These are phyloP conservation scores for Zygosaccharomyces sapae DNA, from an alignment of 1,139 yeast genomes.

Conservation along the genomic window DNA sequence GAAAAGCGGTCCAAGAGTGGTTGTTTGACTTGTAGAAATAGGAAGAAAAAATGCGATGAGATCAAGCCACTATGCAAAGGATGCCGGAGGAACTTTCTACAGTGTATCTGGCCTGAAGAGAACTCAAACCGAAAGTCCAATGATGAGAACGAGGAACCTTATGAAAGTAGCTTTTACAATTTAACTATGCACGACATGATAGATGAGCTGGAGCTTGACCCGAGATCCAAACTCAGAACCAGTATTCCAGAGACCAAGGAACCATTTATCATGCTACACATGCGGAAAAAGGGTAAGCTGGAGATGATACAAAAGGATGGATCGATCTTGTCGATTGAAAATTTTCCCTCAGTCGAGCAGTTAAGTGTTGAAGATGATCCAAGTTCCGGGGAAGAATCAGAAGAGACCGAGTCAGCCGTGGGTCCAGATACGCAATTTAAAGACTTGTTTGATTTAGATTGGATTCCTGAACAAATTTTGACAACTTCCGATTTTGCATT, in stretches of 20 bases:
- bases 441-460: conserved; percentile 13
- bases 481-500: conserved; percentile 6
- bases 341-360: conserved; percentile 10
- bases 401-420: background rate
- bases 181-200: conserved; percentile 15
- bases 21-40: conserved; percentile 46
- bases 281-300: conserved; percentile 2
- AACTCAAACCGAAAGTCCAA: background rate
- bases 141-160: conserved; percentile 28
- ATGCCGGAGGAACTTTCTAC: conserved; percentile 40
- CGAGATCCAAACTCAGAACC: background rate
- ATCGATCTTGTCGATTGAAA: background rate
- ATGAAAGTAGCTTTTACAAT: conserved; percentile 29
- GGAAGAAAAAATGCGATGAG: conserved; percentile 52
- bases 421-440: background rate
- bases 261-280: conserved; percentile 5
- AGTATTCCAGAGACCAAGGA: conserved; percentile 1
- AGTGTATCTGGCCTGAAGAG: conserved; percentile 43
- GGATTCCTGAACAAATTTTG: conserved; percentile 12
- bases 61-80: conserved; percentile 40
- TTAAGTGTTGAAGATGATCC: conserved; percentile 5
- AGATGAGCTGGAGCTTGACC: conserved; percentile 1
- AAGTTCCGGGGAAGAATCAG: background rate
- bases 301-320: conserved; percentile 5
- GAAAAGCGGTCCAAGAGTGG: conserved; percentile 42